Evolutionary conservation across 306 rosid species (phyloP).

Genomic region (Dryas alaskensis): DNA sequence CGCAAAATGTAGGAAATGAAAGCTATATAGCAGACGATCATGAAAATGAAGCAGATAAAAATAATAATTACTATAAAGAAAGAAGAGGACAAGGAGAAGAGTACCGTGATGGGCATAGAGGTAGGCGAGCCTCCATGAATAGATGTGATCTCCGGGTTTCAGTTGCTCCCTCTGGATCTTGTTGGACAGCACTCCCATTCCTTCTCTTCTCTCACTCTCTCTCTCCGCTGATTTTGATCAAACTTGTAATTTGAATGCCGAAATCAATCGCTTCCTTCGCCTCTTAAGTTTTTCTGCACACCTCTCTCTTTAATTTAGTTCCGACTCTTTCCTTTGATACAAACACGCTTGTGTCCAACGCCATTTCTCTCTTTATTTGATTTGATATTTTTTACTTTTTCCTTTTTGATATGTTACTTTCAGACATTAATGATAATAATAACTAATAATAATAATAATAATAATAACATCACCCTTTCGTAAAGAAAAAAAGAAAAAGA

Average conservation of each 20-base stretch:
- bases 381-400: no score
- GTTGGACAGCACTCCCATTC: conserved; percentile 65
- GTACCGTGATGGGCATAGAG: conserved; percentile 74
- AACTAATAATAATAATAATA: no score
- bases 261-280: conserved; percentile 10
- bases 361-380: no score
- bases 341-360: no score
- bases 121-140: conserved; percentile 74
- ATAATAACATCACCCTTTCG: no score
- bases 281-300: neutral
- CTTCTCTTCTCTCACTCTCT: neutral
- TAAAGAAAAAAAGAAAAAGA: no score
- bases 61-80: neutral
- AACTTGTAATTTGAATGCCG: neutral
- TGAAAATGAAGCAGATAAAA: neutral
- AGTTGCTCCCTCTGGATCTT: conserved; percentile 44
- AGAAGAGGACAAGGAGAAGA: neutral
- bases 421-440: no score
- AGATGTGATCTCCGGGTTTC: conserved; percentile 71
- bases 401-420: no score
- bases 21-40: neutral
- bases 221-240: neutral
- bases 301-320: neutral
- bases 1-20: no score
- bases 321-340: neutral